Evolutionary conservation across 2,329 filamentous ascomycete species (phyloP).

Genomic region (Alternaria conjuncta): DNA sequence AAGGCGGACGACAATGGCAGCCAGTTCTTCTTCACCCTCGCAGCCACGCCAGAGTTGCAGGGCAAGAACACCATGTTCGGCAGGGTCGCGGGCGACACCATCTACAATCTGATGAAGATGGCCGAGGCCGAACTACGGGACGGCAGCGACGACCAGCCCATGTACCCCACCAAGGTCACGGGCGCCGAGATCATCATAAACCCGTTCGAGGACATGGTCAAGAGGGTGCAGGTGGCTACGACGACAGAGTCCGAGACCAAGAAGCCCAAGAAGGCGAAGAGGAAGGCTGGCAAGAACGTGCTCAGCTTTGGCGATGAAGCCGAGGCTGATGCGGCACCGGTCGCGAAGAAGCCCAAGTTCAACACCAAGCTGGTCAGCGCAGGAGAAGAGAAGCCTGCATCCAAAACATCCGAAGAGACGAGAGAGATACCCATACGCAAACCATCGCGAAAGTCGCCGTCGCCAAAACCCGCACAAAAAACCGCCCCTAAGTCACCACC

Average conservation of each 20-base stretch:
- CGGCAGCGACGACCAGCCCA: slow-evolving; percentile 79
- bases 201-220: slow-evolving; percentile 82
- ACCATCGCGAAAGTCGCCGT: slow-evolving; percentile 31
- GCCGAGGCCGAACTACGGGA: slow-evolving; percentile 80
- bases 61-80: slow-evolving; percentile 95
- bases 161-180: slow-evolving; percentile 84
- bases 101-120: slow-evolving; percentile 95
- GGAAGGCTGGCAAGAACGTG: slow-evolving; percentile 76
- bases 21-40: slow-evolving; percentile 96
- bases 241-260: slow-evolving; percentile 55
- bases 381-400: slow-evolving; percentile 47
- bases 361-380: slow-evolving; percentile 73
- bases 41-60: slow-evolving; percentile 80
- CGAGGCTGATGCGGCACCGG: slow-evolving; percentile 62
- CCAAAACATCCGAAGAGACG: slow-evolving; percentile 41
- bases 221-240: slow-evolving; percentile 64
- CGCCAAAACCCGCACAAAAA: slow-evolving; percentile 26
- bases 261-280: slow-evolving; percentile 63
- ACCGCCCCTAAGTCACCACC: slow-evolving; percentile 20
- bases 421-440: slow-evolving; percentile 44
- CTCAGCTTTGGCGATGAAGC: slow-evolving; percentile 78
- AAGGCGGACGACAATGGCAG: slow-evolving; percentile 81
- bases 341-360: slow-evolving; percentile 78
- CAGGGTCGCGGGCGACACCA: slow-evolving; percentile 87
- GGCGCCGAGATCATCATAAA: slow-evolving; percentile 78